Evolutionary conservation across 306 rosid genomes (phyloP), one percentile per base, ranked within the genome.

Genomic region (Inga oerstediana): DNA sequence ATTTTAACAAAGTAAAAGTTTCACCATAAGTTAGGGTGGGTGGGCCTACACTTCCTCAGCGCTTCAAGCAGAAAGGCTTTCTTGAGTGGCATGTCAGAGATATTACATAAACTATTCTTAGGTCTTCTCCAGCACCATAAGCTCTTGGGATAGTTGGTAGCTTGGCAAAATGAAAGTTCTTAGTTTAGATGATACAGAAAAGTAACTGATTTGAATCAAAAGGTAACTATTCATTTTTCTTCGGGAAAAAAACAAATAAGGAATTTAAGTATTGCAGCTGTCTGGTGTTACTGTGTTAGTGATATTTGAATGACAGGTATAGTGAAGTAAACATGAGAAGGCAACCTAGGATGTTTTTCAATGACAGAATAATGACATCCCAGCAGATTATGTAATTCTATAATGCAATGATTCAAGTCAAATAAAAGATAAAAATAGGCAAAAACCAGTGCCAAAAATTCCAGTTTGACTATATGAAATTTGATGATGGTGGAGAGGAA

Each of bases 401-500:
- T 16, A 75, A 56, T 9, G 20, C 48, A 51, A 34, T 11, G 8
- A 22, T 54, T 54, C 79, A 19, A 54, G 65, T 54, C 8, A 56
- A 37, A 46, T 0, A 46, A 13, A 56, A 56, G 64, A 20, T 17
- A 20, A 56, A 56, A 70, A 44, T 39, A 32, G 66, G 74, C 51
- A 41, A 56, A 65, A 75, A 72, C 61, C 39, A 19, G 67, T n/a
- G 69, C 59, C 30, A 24, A 13, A 2, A 8, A 62, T 77, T 43
- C 44, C 58, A 51, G 44, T 75, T 72, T 44, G 64, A 76, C 44
- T 58, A 19, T 3, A 30, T 37, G 73, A 79, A 64, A 72, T 22
- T 30, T 73, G 52, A 62, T 73, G 52, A 62, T 69, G 68, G 44
- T 69, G 49, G 14, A 30, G 70, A 82, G 64, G 15, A 74, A 78